Evolutionary conservation across 805 yeast genomes (phyloP).

Genomic region (Clavispora phyllophila): DNA sequence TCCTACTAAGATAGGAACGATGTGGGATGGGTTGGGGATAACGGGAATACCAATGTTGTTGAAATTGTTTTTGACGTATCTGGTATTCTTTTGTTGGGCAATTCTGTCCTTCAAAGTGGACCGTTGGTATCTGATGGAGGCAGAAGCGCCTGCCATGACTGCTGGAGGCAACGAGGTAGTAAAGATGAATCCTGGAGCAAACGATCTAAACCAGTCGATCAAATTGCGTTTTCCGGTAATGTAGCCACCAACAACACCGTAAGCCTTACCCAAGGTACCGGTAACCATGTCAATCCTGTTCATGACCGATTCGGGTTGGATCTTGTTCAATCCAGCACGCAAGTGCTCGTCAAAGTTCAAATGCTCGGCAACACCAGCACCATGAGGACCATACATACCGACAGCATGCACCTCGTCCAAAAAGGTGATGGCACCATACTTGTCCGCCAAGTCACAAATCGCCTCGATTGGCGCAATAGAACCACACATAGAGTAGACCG

Average conservation of each 20-base stretch:
- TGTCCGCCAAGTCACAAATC: slow-evolving; percentile 93
- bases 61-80: slow-evolving; percentile 75
- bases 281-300: slow-evolving; percentile 94
- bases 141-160: slow-evolving; percentile 89
- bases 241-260: slow-evolving; percentile 96
- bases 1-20: slow-evolving; percentile 92
- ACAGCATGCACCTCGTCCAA: slow-evolving; percentile 99
- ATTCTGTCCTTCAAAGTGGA: slow-evolving; percentile 71
- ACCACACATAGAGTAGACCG: slow-evolving; percentile 98
- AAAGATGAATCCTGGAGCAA: slow-evolving; percentile 95
- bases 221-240: slow-evolving; percentile 81
- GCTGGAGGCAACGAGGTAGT: slow-evolving; percentile 98
- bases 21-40: slow-evolving; percentile 95
- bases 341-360: slow-evolving; percentile 82
- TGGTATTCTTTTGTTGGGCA: slow-evolving; percentile 78
- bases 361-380: slow-evolving; percentile 99
- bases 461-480: slow-evolving; percentile 90
- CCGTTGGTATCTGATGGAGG: slow-evolving; percentile 83
- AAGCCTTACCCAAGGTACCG: slow-evolving; percentile 96
- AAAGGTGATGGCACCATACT: slow-evolving; percentile 95
- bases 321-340: slow-evolving; percentile 49
- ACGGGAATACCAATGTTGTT: slow-evolving; percentile 81
- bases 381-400: slow-evolving; percentile 98
- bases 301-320: slow-evolving; percentile 52
- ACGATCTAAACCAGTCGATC: slow-evolving; percentile 94